Evolutionary conservation across 345 rosid genomes (phyloP), one percentile per base, ranked within the genome.

Genomic region (Atalantia buxifolia): DNA sequence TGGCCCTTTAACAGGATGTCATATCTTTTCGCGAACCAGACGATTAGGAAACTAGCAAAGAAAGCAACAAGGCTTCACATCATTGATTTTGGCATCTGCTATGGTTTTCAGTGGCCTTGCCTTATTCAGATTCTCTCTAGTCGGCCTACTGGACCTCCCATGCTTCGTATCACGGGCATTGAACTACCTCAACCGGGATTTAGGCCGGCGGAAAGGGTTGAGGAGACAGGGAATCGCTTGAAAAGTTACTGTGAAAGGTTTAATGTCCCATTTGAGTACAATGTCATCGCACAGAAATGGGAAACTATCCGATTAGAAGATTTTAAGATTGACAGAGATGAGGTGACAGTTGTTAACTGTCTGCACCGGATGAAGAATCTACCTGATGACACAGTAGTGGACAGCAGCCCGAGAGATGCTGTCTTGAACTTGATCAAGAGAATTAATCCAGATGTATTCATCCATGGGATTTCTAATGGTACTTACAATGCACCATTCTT

Each of bases 61-160:
- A 83, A 88, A 67, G 91, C 89, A 57, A 79, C 88, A 0, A 87
- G 83, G 50, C 82, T 93, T 5, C 98, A 93, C 82, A 90, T 93
- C 45, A 89, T 93, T 60, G 97, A 90, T 77, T 90, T 93, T 30
- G 98, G 98, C 12, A 87, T 92, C 53, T 85, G 86, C 64, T 93
- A 92, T 77, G 98, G 98, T 9, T 92, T 93, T 69, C 98, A 93
- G 33, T 93, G 97, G 98, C 97, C 98, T 68, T 90, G 92, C 85
- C 81, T 92, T 13, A 93, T 93, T 59, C 89, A 92, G 50, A 85
- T 85, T 0, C 75, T 90, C 21, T 86, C 98, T 0, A 40, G 61
- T 24, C 79, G 88, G 53, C 66, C 59, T 3, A 84, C 74, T 18
- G 92, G 91, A 35, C 92, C 97, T 48, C 91, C 94, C 7, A 82